Percentiles rank a stretch among this genome's conserved stretches.
These are phyloP conservation scores for Plasmodium falciparum DNA, from an alignment of 169 alveolate genomes.

Conservation along the genomic window DNA sequence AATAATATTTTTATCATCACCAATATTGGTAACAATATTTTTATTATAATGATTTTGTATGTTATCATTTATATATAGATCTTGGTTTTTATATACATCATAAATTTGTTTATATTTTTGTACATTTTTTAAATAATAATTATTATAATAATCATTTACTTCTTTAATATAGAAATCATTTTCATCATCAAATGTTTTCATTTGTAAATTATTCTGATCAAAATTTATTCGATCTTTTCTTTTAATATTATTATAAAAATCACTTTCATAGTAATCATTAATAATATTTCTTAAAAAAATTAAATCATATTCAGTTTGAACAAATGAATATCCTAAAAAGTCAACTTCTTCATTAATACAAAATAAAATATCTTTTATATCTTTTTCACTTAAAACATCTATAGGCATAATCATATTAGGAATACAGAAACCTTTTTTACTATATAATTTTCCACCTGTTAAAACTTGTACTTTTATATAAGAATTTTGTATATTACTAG, in stretches of 20 bases:
- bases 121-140: conserved; percentile 63
- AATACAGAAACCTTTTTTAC: conserved; percentile 89
- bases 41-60: neutral
- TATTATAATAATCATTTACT: conserved; percentile 63
- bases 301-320: conserved; percentile 83
- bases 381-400: conserved; percentile 85
- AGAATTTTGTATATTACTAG: conserved; percentile 18
- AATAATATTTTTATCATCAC: neutral
- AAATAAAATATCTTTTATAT: conserved; percentile 88
- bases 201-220: conserved; percentile 59
- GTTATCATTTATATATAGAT: conserved; percentile 19
- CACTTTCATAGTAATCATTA: conserved; percentile 79
- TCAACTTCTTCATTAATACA: conserved; percentile 82
- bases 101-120: conserved; percentile 46
- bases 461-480: conserved; percentile 80
- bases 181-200: conserved; percentile 42
- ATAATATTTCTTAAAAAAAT: conserved; percentile 82
- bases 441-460: conserved; percentile 84
- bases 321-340: conserved; percentile 85
- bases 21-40: neutral
- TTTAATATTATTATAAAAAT: conserved; percentile 77
- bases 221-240: conserved; percentile 77
- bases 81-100: conserved; percentile 50
- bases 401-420: conserved; percentile 87
- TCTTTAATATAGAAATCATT: conserved; percentile 67